Conservation (phyloP, 805 yeast species). For the Wickerhamomyces kurtzmanii region DNA sequence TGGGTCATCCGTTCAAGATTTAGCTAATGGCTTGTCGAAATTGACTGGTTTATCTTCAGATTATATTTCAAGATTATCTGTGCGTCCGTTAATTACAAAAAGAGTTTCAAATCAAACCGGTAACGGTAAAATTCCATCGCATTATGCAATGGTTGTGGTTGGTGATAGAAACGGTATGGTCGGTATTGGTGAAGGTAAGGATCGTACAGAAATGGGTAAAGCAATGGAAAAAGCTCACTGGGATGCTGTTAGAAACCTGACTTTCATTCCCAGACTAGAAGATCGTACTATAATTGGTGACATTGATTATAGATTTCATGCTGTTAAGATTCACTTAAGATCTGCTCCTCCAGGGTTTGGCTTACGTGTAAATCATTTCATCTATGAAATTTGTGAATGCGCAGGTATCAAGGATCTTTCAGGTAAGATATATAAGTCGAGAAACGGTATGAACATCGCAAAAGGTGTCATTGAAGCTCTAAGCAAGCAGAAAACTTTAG, state of each 20-base stretch:
- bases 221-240: slow-evolving; percentile 83
- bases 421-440: slow-evolving; percentile 84
- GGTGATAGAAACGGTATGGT: slow-evolving; percentile 93
- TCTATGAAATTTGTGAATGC: slow-evolving; percentile 83
- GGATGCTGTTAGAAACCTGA: slow-evolving; percentile 85
- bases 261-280: slow-evolving; percentile 78
- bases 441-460: slow-evolving; percentile 92
- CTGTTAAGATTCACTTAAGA: slow-evolving; percentile 71
- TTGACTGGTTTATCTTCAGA: slow-evolving; percentile 58
- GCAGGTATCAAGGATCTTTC: slow-evolving; percentile 92
- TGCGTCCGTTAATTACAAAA: slow-evolving; percentile 63
- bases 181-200: slow-evolving; percentile 93
- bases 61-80: slow-evolving; percentile 50
- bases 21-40: slow-evolving; percentile 45
- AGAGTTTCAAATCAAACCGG: slow-evolving; percentile 86
- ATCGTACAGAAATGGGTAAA: slow-evolving; percentile 60
- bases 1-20: slow-evolving; percentile 14
- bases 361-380: slow-evolving; percentile 79
- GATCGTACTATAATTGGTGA: slow-evolving; percentile 85
- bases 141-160: slow-evolving; percentile 77
- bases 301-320: slow-evolving; percentile 75
- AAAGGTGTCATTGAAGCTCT: slow-evolving; percentile 86
- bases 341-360: slow-evolving; percentile 94
- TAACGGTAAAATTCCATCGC: slow-evolving; percentile 80
- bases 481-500: slow-evolving; percentile 67